These are phyloP conservation scores for Ettlia oleoabundans DNA, from an alignment of 139 green algal species.

Conservation along the genomic window DNA sequence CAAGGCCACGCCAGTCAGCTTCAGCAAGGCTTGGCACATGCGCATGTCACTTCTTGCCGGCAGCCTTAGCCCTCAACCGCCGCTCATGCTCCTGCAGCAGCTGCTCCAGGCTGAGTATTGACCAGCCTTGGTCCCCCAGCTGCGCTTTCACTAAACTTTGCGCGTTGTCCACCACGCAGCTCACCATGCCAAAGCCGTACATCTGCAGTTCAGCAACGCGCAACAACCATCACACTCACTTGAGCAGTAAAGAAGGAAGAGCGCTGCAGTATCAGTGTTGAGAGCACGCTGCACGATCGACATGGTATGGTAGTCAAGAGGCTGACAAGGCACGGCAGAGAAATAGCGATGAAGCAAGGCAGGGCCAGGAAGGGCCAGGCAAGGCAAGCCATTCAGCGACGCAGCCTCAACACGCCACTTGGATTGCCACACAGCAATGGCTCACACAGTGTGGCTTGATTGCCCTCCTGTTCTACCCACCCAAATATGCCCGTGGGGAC, in stretches of 20 bases:
- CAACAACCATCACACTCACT: background rate
- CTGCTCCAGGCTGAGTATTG: constrained; percentile 78
- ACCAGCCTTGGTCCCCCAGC: constrained; percentile 71
- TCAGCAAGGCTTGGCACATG: too few relatives aligned
- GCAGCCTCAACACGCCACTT: too few relatives aligned
- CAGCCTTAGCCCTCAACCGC: background rate
- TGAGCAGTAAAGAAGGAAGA: background rate
- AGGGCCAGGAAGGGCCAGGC: too few relatives aligned
- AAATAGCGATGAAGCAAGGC: too few relatives aligned
- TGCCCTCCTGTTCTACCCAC: background rate
- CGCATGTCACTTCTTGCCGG: background rate
- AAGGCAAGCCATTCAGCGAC: too few relatives aligned
- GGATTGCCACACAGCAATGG: background rate
- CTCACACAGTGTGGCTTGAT: background rate
- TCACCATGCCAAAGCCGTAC: constrained; percentile 92
- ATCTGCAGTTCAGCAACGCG: constrained; percentile 60
- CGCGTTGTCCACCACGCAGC: constrained; percentile 81
- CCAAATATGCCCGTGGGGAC: background rate
- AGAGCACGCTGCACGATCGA: background rate
- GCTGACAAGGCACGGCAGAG: too few relatives aligned
- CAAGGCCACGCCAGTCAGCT: too few relatives aligned
- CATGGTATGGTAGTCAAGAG: too few relatives aligned
- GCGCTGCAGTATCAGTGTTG: background rate
- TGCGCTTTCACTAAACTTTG: constrained; percentile 75
- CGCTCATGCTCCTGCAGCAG: constrained; percentile 64